Percentiles rank a stretch among this genome's conserved stretches.
phyloP scores from a whole-genome alignment of 352 stramenopile species.

The Pythium coloratum region DNA sequence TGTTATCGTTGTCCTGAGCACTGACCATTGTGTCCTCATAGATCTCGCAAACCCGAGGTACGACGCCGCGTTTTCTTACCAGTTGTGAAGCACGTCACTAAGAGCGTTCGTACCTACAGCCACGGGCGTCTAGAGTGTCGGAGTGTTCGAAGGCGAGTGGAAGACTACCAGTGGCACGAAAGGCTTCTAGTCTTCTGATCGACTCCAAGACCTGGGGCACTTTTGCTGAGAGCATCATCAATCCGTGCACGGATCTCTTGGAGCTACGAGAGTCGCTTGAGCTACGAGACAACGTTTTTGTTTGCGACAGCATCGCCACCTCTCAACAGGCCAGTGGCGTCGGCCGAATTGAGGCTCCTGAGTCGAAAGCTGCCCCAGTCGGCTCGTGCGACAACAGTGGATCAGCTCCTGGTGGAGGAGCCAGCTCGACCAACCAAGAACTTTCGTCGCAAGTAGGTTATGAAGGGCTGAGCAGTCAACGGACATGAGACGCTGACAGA shows the following conservation, averaged over 20 bases:
- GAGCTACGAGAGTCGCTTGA: not conserved
- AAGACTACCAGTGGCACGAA: not conserved
- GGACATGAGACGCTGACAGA: not conserved
- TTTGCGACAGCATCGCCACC: too few species aligned
- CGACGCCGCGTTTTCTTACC: too few species aligned
- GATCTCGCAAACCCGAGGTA: not conserved
- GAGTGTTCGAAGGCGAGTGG: not conserved
- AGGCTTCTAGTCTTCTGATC: not conserved
- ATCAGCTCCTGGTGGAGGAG: not conserved
- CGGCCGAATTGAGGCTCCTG: not conserved
- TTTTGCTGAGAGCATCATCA: slow-evolving; percentile 14
- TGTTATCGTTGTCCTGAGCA: not conserved
- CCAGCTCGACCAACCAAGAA: not conserved
- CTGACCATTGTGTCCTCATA: not conserved
- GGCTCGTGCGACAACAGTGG: not conserved
- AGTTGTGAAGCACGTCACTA: not conserved
- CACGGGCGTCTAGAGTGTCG: not conserved
- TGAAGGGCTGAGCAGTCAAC: not conserved
- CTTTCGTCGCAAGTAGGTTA: not conserved
- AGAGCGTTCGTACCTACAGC: not conserved
- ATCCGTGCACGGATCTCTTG: slow-evolving; percentile 7
- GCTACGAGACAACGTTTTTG: not conserved
- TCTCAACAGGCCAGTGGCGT: too few species aligned
- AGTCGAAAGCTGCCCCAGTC: not conserved
- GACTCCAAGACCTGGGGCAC: slow-evolving; percentile 7